Percentiles rank a stretch among this genome's conserved stretches.
phyloP scores from a whole-genome alignment of 1,284 basidiomycete genomes.

The Pseudozyma hubeiensis region DNA sequence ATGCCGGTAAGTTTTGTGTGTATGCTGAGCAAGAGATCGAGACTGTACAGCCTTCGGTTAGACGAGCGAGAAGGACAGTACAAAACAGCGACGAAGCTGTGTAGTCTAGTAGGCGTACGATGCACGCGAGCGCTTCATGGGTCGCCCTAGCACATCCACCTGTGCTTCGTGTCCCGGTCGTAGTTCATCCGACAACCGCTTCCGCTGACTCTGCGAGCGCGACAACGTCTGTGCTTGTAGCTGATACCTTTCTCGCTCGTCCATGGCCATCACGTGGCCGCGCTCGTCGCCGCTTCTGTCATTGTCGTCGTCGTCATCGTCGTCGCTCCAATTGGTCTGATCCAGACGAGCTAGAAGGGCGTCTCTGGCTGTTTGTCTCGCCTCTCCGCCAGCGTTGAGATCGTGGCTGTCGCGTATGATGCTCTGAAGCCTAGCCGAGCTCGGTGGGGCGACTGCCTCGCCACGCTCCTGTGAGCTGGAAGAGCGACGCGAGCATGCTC shows the following conservation, averaged over 20 bases:
- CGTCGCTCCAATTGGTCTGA: constrained; percentile 52
- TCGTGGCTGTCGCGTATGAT: constrained; percentile 3
- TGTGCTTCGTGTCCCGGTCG: constrained; percentile 24
- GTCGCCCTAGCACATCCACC: constrained; percentile 24
- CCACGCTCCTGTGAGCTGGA: background rate
- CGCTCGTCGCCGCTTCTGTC: constrained; percentile 2
- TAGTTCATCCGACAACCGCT: constrained; percentile 26
- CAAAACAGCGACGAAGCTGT: no score
- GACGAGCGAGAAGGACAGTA: no score
- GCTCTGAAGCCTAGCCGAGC: constrained; percentile 19
- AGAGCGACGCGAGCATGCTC: no score
- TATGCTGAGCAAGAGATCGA: no score
- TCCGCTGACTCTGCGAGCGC: constrained; percentile 20
- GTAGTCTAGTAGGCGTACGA: constrained; percentile 31
- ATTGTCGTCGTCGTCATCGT: constrained; percentile 32
- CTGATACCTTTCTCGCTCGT: constrained; percentile 1
- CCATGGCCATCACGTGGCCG: background rate
- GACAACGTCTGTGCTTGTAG: background rate
- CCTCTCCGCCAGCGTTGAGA: background rate
- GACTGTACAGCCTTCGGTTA: no score
- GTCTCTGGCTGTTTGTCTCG: constrained; percentile 15
- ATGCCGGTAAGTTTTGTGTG: no score
- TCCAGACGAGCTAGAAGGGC: constrained; percentile 47
- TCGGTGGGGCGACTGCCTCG: constrained; percentile 11
- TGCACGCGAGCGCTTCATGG: constrained; percentile 35